Evolutionary conservation across 306 rosid species (phyloP), one percentile per base, ranked within the genome.

Genomic region (Macrotyloma uniflorum): DNA sequence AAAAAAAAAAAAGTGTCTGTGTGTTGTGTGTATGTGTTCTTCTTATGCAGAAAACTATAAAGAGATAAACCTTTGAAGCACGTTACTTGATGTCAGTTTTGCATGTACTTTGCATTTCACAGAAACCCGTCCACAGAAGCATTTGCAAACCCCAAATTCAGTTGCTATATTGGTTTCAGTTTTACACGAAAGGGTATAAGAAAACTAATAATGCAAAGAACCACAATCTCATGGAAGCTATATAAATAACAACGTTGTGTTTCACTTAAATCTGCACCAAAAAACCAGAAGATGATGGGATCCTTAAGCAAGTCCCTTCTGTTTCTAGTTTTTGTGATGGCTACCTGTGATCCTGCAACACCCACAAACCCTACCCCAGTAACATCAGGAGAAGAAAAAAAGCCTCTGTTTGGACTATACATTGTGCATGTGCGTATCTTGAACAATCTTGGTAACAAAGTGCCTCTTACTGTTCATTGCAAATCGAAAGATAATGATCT

Each of bases 401-500:
- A 2, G 4, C 1, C 2, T 65, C 1, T 4, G 4, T 0, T 6
- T 15, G 15, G 2, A 8, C 2, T 8, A 8, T 0, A 0, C 43
- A 11, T 3, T 5, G 66, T 2, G 8, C 35, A 19, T 2, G 40
- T 76, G 53, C 53, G 28, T 46, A 50, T 65, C 32, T 36, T 22
- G 26, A 65, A 76, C 6, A 5, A 66, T 16, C 18, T 76, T 23
- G 66, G 45, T 18, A 55, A 61, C 15, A 40, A 43, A 22, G 1
- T 9, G 1, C 13, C 14, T 50, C 8, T 65, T n/a, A 8, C 0
- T n/a, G 6, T 76, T 50, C 65, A 51, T 51, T 76, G 80, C 43
- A 65, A 76, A 65, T 76, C 80, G 15, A 36, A 6, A 76, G 9
- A 76, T 9, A 11, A 76, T 4, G 40, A 76, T 66, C 11, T 76